phyloP scores from a whole-genome alignment of 2,329 filamentous ascomycete genomes.

The Phialophora chinensis region DNA sequence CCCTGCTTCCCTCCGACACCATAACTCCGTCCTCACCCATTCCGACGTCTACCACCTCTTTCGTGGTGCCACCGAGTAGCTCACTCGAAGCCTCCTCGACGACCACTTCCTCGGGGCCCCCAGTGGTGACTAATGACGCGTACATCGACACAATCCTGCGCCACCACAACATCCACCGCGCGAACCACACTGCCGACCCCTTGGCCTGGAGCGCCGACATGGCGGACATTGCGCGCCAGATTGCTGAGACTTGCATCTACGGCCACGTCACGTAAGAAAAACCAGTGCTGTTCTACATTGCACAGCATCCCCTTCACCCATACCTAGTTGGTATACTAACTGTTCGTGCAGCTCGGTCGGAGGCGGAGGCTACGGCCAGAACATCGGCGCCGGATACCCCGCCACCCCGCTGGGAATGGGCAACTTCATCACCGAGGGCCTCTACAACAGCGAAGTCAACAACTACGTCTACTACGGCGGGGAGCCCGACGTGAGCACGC shows the following conservation, averaged over 20 bases:
- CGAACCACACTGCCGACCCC: slow-evolving; percentile 73
- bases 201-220: slow-evolving; percentile 70
- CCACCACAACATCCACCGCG: slow-evolving; percentile 84
- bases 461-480: slow-evolving; percentile 61
- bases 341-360: slow-evolving; percentile 51
- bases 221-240: slow-evolving; percentile 65
- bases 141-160: slow-evolving; percentile 53
- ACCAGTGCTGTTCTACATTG: slow-evolving; percentile 63
- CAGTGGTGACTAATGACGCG: slow-evolving; percentile 30
- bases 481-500: slow-evolving; percentile 65
- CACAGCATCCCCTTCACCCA: not conserved
- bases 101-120: slow-evolving; percentile 13
- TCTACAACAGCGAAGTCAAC: slow-evolving; percentile 81
- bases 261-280: slow-evolving; percentile 73
- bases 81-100: slow-evolving; percentile 6
- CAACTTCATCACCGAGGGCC: slow-evolving; percentile 75
- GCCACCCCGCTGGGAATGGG: slow-evolving; percentile 52
- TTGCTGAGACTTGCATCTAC: slow-evolving; percentile 72
- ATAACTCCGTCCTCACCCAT: slow-evolving; percentile 2
- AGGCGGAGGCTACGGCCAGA: slow-evolving; percentile 79
- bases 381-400: slow-evolving; percentile 74
- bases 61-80: not conserved
- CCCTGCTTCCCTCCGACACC: slow-evolving; percentile 12
- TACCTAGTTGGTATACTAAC: slow-evolving; percentile 5
- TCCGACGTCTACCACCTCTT: not conserved